These are phyloP conservation scores for Bolboschoenoplectus hybrid DNA, from an alignment of 202 grass and related monocot genomes.

Conservation along the genomic window DNA sequence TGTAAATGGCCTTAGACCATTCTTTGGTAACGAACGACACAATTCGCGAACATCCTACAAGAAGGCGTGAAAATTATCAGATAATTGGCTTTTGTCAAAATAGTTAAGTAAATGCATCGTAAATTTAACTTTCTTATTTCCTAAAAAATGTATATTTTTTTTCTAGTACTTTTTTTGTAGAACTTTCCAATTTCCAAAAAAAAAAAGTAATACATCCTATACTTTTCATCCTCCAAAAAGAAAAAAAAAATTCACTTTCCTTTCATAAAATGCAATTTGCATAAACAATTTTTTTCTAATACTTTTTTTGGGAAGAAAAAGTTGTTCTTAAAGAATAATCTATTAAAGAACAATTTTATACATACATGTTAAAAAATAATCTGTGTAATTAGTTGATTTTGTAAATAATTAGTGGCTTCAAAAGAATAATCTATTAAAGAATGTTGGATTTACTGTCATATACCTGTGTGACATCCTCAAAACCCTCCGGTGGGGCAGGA, in stretches of 20 bases:
- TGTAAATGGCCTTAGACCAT: constrained; percentile 36
- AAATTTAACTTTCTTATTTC: no score
- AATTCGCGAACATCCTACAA: constrained; percentile 41
- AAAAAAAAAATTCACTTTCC: no score
- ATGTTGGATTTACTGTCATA: background rate
- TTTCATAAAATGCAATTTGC: no score
- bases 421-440: background rate
- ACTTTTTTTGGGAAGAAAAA: background rate
- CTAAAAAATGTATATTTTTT: no score
- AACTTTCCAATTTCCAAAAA: no score
- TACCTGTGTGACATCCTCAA: constrained; percentile 47
- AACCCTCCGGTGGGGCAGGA: constrained; percentile 29
- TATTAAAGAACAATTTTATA: no score
- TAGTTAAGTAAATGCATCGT: no score
- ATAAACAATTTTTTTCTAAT: background rate
- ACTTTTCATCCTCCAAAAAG: no score
- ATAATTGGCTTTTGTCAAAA: background rate
- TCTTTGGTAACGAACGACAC: constrained; percentile 34
- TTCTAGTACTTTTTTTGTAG: no score
- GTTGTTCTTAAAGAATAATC: background rate
- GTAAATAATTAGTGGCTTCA: background rate
- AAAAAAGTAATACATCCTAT: no score
- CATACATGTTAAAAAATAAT: background rate
- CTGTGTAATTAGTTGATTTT: background rate
- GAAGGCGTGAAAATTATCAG: constrained; percentile 13